A percentile compares a stretch with the other conserved stretches of the same genome.
These are phyloP conservation scores for apple (Malus domestica) DNA, from an alignment of 306 rosid genomes.

Conservation along the genomic window ASM211411v1 NC_041800.1:11302001-11302500, in stretches of 20 bases:
- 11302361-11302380: constrained; percentile 97
- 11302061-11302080: no score
- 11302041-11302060: no score
- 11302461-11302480: no score
- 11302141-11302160: neutral
- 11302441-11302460: no score
- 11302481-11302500: no score
- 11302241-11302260: constrained; percentile 82
- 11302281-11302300: constrained; percentile 84
- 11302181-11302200: neutral
- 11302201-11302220: neutral
- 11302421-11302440: no score
- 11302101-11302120: neutral
- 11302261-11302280: constrained; percentile 66
- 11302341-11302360: constrained; percentile 88
- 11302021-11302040: no score
- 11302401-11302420: constrained; percentile 21
- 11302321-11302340: constrained; percentile 60
- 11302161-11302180: neutral
- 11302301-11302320: constrained; percentile 81
- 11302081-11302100: neutral
- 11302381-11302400: constrained; percentile 91
- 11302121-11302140: neutral
- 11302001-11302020: no score
- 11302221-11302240: neutral